These are phyloP conservation scores for Anastatica hierochuntica DNA, from an alignment of 345 rosid genomes.

Conservation along the genomic window DNA sequence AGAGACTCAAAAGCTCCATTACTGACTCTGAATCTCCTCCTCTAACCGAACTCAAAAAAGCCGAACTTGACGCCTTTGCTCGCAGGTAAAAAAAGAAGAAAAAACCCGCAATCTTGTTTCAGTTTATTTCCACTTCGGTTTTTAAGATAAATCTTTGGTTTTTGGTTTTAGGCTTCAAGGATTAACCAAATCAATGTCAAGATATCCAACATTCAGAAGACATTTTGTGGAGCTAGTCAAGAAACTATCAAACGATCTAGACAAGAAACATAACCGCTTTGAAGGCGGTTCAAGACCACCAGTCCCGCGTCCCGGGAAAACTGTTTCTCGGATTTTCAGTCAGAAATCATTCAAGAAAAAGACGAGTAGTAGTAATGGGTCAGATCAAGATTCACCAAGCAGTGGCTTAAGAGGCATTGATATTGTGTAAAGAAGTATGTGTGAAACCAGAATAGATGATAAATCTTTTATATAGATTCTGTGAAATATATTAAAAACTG, in stretches of 20 bases:
- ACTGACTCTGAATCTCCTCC: constrained; percentile 46
- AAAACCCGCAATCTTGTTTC: not conserved
- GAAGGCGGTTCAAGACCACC: constrained; percentile 20
- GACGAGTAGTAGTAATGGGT: constrained; percentile 39
- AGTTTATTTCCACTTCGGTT: too few relatives aligned
- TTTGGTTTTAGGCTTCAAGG: constrained; percentile 57
- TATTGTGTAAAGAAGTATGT: constrained; percentile 22
- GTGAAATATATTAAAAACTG: constrained; percentile 9
- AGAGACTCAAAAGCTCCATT: constrained; percentile 41
- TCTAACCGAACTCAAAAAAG: constrained; percentile 60
- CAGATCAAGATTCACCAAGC: constrained; percentile 40
- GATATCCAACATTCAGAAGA: constrained; percentile 75
- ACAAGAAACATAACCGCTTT: constrained; percentile 35
- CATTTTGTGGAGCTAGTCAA: constrained; percentile 46
- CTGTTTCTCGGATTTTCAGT: constrained; percentile 45
- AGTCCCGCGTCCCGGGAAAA: constrained; percentile 43
- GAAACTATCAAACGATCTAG: constrained; percentile 49
- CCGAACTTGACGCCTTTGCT: constrained; percentile 86
- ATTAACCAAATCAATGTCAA: constrained; percentile 64
- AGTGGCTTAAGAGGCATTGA: constrained; percentile 29
- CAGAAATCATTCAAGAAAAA: constrained; percentile 49
- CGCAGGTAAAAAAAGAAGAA: constrained; percentile 44
- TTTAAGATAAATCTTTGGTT: not conserved
- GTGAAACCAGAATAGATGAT: constrained; percentile 8
- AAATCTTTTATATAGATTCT: constrained; percentile 3